Base-by-base conservation (phyloP, 2,329 filamentous ascomycete genomes). In the Dactylellina haptotyla region DNA sequence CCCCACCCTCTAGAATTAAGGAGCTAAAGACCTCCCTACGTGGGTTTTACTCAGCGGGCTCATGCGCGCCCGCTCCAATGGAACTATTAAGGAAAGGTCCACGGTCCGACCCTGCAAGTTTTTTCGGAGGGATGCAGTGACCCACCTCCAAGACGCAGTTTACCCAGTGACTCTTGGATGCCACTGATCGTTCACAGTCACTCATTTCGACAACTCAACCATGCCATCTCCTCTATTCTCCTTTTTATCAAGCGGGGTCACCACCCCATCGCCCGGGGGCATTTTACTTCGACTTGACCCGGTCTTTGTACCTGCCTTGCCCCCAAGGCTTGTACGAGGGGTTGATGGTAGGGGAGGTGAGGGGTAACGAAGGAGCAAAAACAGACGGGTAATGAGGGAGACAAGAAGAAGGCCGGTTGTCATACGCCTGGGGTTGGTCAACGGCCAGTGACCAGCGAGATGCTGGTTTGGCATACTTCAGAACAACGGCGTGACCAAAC, bases 1-100 rank as follows among this genome's bases (percentile, higher is more conserved):
- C 28, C 56, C 41, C 41, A 46, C 41, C 41, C 32, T 30, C 26
- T 54, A 30, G 50, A 28, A 30, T n/a, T n/a, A n/a, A n/a, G n/a
- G n/a, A n/a, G n/a, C n/a, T n/a, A n/a, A n/a, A n/a, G n/a, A n/a
- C n/a, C n/a, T n/a, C n/a, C n/a, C n/a, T n/a, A n/a, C 23, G 43
- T 20, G 5, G 12, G 20, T 23, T 48, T 48, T 20, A 48, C 9
- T 23, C 20, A 25, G 43, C 20, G 43, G 20, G 43, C 6, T 23
- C 20, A 25, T 14, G 20, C 16, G 6, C 16, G 4, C n/a, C 50
- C 37, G 39, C 26, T 48, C 39, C 50, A 20, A 45, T 50, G 41
- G 50, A 65, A 39, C 28, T 20, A 32, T 57, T 66, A 58, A 57
- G 62, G 62, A 43, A 56, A 66, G 54, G 62, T 66, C 51, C 32